Percentiles rank a stretch among this genome's conserved stretches.
These are phyloP conservation scores for Fennellomyces sp. DNA, from an alignment of 371 early-diverging fungal genomes.

Conservation along the genomic window DNA sequence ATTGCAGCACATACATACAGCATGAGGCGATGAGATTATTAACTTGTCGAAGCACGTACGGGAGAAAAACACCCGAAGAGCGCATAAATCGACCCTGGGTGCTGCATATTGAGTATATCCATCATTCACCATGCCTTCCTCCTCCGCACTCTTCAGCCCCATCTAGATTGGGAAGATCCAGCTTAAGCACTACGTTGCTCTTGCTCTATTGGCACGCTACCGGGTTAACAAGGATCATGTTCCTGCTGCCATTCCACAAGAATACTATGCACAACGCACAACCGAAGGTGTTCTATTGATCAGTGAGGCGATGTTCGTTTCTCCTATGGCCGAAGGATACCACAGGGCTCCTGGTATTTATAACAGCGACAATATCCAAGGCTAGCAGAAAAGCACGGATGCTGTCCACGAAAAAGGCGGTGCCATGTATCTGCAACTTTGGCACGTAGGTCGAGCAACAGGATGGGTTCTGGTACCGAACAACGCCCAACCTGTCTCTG, in stretches of 20 bases:
- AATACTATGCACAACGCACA: constrained; percentile 64
- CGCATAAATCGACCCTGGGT: no score
- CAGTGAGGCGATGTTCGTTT: constrained; percentile 57
- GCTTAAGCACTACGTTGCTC: constrained; percentile 52
- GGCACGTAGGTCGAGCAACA: constrained; percentile 22
- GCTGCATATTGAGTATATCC: no score
- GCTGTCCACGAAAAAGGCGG: constrained; percentile 64
- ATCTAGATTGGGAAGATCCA: constrained; percentile 26
- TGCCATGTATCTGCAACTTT: constrained; percentile 54
- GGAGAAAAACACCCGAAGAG: no score
- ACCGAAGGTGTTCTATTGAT: constrained; percentile 57
- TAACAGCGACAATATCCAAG: constrained; percentile 52
- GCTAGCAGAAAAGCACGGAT: constrained; percentile 59
- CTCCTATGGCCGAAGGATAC: constrained; percentile 37
- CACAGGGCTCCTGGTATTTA: constrained; percentile 48
- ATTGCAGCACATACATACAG: no score
- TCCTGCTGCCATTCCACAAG: constrained; percentile 44
- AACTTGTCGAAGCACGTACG: no score
- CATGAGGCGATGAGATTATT: no score
- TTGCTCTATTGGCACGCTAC: constrained; percentile 56
- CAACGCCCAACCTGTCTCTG: constrained; percentile 17
- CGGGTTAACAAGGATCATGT: constrained; percentile 25
- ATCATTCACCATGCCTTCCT: neutral
- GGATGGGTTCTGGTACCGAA: constrained; percentile 5
- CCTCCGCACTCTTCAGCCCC: constrained; percentile 24